Percentiles rank a stretch among this genome's conserved stretches.
Evolutionary conservation across 1,284 basidiomycete species (phyloP).

Genomic region (Marasmius sp.): DNA sequence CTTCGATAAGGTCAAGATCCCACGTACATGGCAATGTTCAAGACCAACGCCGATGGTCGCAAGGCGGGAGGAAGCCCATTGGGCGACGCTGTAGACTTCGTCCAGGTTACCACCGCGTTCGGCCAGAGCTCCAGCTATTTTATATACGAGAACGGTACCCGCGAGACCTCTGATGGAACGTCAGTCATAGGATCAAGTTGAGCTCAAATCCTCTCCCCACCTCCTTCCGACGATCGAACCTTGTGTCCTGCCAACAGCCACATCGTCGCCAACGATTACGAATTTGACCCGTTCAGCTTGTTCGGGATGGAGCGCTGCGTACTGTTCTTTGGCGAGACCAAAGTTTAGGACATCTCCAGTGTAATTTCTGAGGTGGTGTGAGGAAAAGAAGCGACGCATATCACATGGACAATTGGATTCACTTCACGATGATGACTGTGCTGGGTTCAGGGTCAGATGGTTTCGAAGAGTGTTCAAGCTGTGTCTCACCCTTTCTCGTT

Average conservation of each 20-base stretch:
- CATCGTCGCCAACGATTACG: constrained; percentile 89
- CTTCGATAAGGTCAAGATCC: not conserved
- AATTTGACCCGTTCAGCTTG: constrained; percentile 74
- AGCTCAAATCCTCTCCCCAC: constrained; percentile 30
- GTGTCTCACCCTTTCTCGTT: constrained; percentile 67
- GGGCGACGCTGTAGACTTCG: constrained; percentile 69
- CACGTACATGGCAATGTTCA: constrained; percentile 84
- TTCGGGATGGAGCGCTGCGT: constrained; percentile 68
- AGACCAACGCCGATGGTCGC: constrained; percentile 90
- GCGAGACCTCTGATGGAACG: constrained; percentile 67
- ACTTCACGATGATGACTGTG: constrained; percentile 86
- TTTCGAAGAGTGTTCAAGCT: constrained; percentile 1
- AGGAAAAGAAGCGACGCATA: not conserved
- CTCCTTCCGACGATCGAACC: constrained; percentile 81
- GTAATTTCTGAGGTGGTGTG: constrained; percentile 57
- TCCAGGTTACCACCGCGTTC: constrained; percentile 72
- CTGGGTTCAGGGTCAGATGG: constrained; percentile 33
- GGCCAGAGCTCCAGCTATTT: constrained; percentile 85
- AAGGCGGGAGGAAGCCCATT: constrained; percentile 64
- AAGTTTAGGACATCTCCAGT: constrained; percentile 93
- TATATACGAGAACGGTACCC: constrained; percentile 90
- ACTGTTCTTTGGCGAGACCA: constrained; percentile 88
- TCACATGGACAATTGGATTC: constrained; percentile 16
- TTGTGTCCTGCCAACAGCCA: constrained; percentile 80
- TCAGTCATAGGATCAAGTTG: not conserved